phyloP scores from a whole-genome alignment of 768 basidiomycete species.

The Pulveroboletus sp. region DNA sequence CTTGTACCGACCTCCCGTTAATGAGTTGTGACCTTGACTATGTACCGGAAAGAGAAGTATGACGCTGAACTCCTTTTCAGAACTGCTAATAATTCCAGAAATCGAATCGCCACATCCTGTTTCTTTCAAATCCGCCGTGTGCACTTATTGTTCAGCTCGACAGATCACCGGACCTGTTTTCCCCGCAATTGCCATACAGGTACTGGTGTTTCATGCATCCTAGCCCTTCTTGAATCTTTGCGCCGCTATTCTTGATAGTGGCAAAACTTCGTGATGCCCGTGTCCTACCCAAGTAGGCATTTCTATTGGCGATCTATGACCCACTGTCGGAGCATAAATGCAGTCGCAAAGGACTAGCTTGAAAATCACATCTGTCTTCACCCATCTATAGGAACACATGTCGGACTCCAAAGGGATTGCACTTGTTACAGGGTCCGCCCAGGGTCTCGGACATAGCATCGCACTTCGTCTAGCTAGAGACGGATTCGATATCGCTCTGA shows the following conservation, averaged over 20 bases:
- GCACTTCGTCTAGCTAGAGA: slow-evolving; percentile 18
- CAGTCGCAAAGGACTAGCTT: background rate
- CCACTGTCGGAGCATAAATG: background rate
- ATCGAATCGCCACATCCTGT: no score
- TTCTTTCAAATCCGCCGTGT: no score
- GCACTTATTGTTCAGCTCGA: no score
- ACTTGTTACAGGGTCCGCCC: slow-evolving; percentile 30
- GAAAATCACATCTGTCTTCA: background rate
- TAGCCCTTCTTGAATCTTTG: background rate
- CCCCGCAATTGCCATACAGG: no score
- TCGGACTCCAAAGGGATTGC: slow-evolving; percentile 26
- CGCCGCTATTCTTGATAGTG: background rate
- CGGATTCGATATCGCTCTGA: slow-evolving; percentile 29
- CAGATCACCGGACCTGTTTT: no score
- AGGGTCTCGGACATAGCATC: slow-evolving; percentile 27
- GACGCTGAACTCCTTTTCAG: no score
- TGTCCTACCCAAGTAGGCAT: background rate
- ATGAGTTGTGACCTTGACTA: no score
- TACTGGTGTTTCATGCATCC: no score
- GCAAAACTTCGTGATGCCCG: background rate
- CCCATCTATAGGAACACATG: background rate
- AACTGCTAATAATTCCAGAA: no score
- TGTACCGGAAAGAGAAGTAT: no score
- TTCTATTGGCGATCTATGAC: background rate
- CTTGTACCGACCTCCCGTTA: no score